Conservation (phyloP, 345 rosid species). For the Gossypium sturtianum region DNA sequence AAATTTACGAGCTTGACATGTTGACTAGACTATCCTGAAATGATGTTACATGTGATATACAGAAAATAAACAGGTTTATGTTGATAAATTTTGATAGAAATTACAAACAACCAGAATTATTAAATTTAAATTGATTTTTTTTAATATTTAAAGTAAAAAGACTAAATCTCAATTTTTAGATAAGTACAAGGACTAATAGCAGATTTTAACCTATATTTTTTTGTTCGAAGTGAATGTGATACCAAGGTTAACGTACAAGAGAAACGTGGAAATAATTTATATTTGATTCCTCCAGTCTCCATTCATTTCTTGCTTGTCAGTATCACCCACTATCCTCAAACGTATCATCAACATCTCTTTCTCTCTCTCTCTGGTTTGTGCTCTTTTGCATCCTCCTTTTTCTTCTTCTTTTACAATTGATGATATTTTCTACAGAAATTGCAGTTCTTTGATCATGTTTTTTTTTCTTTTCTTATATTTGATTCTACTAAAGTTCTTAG, state of each 20-base stretch:
- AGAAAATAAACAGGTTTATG: too few relatives aligned
- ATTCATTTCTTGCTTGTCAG: background rate
- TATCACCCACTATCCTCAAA: background rate
- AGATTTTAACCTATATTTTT: too few relatives aligned
- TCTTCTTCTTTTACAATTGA: background rate
- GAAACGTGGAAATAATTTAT: background rate
- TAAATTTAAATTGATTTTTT: too few relatives aligned
- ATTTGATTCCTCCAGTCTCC: background rate
- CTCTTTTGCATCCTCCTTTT: background rate
- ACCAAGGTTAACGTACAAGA: background rate
- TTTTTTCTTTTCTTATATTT: background rate
- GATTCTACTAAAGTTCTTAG: background rate
- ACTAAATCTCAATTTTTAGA: too few relatives aligned
- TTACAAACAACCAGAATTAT: too few relatives aligned
- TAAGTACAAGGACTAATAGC: too few relatives aligned
- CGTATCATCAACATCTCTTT: background rate
- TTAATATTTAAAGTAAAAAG: too few relatives aligned
- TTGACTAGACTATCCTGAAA: too few relatives aligned
- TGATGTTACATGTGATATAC: too few relatives aligned
- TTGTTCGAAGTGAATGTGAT: background rate
- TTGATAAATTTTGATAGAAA: too few relatives aligned
- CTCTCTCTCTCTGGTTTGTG: conserved; percentile 4
- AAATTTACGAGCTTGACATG: too few relatives aligned
- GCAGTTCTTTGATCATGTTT: background rate
- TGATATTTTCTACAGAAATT: background rate